phyloP scores from a whole-genome alignment of 2,329 filamentous ascomycete species.

The Cladophialophora yegresii region DNA sequence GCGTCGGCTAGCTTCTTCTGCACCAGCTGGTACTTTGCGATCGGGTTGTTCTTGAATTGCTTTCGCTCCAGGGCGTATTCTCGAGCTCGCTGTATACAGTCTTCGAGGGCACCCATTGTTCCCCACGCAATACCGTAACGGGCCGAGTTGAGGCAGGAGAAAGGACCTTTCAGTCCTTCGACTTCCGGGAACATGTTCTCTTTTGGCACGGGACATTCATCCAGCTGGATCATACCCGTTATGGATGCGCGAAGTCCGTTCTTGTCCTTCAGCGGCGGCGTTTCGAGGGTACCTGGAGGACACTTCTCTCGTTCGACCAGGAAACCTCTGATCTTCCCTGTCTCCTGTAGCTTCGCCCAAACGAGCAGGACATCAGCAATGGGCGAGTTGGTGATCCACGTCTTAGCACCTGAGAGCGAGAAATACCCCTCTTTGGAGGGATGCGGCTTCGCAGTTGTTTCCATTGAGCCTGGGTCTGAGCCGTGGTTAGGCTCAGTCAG shows the following conservation, averaged over 20 bases:
- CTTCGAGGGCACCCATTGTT: conserved; percentile 89
- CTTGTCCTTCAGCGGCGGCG: conserved; percentile 91
- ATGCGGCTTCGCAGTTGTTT: conserved; percentile 80
- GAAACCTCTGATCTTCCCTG: conserved; percentile 92
- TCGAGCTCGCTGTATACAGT: conserved; percentile 78
- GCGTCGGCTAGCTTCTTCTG: conserved; percentile 98
- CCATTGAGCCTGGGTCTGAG: conserved; percentile 88
- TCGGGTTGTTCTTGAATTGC: conserved; percentile 93
- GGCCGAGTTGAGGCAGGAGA: conserved; percentile 91
- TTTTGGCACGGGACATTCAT: conserved; percentile 81
- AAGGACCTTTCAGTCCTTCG: conserved; percentile 84
- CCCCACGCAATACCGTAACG: conserved; percentile 93
- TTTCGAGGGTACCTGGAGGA: conserved; percentile 84
- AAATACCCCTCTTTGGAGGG: conserved; percentile 81
- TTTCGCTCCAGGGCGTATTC: conserved; percentile 88
- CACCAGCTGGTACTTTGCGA: conserved; percentile 93
- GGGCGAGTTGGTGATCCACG: conserved; percentile 94
- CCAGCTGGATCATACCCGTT: conserved; percentile 97
- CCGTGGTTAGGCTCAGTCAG: conserved; percentile 92
- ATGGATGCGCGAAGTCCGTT: conserved; percentile 89
- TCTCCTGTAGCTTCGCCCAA: conserved; percentile 90
- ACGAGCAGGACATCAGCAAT: conserved; percentile 82
- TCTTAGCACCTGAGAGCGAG: conserved; percentile 78
- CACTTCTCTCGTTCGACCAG: conserved; percentile 82
- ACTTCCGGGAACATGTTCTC: conserved; percentile 93